These are phyloP conservation scores for Bryoerythrophyllum caledonicum DNA, from an alignment of 225 moss, liverwort and hornwort species.

Conservation along the genomic window DNA sequence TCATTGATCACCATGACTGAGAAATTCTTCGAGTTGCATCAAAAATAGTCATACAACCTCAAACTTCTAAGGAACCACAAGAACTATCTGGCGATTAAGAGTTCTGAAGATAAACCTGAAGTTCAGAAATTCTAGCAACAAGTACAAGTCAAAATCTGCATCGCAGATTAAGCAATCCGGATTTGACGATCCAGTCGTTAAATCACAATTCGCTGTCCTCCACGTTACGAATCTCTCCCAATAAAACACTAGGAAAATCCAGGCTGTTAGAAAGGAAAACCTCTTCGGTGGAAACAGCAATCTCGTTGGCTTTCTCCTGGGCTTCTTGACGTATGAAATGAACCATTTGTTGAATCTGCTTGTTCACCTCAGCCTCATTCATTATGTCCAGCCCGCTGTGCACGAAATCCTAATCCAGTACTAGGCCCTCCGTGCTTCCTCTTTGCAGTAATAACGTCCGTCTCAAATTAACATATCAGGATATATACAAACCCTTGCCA, in stretches of 20 bases:
- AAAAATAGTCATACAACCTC: neutral
- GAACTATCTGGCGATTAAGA: neutral
- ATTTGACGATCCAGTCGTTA: neutral
- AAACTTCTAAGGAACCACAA: neutral
- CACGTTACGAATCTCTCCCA: neutral
- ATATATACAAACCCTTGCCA: neutral
- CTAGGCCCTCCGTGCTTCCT: neutral
- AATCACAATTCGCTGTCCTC: neutral
- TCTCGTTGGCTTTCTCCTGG: slow-evolving; percentile 92
- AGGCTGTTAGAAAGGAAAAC: slow-evolving; percentile 24
- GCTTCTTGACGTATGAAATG: slow-evolving; percentile 91
- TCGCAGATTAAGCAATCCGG: neutral
- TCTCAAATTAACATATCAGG: neutral
- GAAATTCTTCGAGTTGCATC: neutral
- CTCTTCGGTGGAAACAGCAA: slow-evolving; percentile 69
- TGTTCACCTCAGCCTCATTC: slow-evolving; percentile 73
- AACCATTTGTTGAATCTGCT: slow-evolving; percentile 96
- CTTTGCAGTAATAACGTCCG: neutral
- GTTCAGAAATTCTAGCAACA: neutral
- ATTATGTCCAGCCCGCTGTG: slow-evolving; percentile 37
- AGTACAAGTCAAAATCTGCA: neutral
- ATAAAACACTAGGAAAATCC: neutral
- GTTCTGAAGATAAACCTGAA: neutral
- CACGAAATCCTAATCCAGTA: neutral
- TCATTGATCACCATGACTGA: neutral